Conservation (phyloP, 2,329 filamentous ascomycete species). For the Trichoderma sp. region DNA sequence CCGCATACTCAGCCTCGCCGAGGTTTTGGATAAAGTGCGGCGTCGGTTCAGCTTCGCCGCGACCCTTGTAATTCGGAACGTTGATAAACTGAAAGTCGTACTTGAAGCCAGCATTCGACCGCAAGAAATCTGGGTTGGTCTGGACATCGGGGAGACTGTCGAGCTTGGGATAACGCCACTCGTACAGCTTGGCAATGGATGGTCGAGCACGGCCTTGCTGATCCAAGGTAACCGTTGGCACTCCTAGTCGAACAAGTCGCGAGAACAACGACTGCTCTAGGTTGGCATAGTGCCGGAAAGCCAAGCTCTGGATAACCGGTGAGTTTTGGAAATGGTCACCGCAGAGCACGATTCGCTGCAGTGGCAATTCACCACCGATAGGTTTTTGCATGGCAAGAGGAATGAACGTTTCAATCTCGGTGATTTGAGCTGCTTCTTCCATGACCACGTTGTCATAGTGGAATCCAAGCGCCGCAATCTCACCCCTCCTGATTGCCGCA, state of each 20-base stretch:
- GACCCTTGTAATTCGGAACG: constrained; percentile 87
- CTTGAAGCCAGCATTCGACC: constrained; percentile 85
- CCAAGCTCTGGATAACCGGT: constrained; percentile 89
- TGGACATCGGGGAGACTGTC: constrained; percentile 75
- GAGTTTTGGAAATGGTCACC: constrained; percentile 97
- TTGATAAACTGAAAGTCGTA: constrained; percentile 97
- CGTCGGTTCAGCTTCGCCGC: constrained; percentile 82
- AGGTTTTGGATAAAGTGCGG: constrained; percentile 96
- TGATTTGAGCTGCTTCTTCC: constrained; percentile 98
- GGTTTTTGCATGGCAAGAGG: constrained; percentile 88
- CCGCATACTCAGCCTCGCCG: constrained; percentile 94
- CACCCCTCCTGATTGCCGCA: constrained; percentile 86
- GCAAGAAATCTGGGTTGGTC: constrained; percentile 65
- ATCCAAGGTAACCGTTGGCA: constrained; percentile 86
- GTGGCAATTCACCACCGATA: constrained; percentile 64
- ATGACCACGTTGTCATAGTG: constrained; percentile 97
- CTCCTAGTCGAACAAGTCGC: constrained; percentile 82
- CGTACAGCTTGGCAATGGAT: constrained; percentile 83
- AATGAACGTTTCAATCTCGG: constrained; percentile 95
- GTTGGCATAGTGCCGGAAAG: constrained; percentile 92
- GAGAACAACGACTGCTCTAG: constrained; percentile 95
- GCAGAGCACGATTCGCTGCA: constrained; percentile 87
- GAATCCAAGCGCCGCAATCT: constrained; percentile 90
- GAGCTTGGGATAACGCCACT: constrained; percentile 84
- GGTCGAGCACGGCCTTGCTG: constrained; percentile 89